Evolutionary conservation across 2,329 filamentous ascomycete genomes (phyloP), one percentile per base, ranked within the genome.

Genomic region (Alternaria postmessia): DNA sequence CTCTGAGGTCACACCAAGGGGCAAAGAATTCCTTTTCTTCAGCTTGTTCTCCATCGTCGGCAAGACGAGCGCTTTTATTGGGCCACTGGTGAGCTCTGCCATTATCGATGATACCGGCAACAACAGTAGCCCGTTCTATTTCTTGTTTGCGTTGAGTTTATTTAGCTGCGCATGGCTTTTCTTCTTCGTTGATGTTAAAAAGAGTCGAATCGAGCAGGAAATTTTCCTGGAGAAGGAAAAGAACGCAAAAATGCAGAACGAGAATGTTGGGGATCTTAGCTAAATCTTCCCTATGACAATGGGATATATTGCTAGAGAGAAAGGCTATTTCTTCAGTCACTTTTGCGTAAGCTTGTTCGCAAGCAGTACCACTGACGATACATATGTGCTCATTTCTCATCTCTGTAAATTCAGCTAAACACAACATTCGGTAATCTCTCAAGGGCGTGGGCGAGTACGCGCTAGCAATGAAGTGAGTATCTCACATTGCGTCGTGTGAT

Each of bases 11-110:
- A 90, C 88, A 0, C 89, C 89, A 0, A 82, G 87, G 6, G 88
- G 88, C 38, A 87, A 90, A 68, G 89, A 91, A 65, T 90, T 90
- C 67, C 78, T 91, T 11, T 91, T 91, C 81, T 91, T 91, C 82
- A 86, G 83, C 47, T 76, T 91, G 1, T 91, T 91, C 77, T 88
- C 85, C 62, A 89, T 91, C 67, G 85, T 90, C 28, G 88, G 88
- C 44, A 91, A 91, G 77, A 88, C 88, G 0, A 88, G 85, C 7
- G 87, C 85, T 1, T 91, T 90, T 66, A 89, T 91, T 56, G 89
- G 89, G 0, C 89, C 89, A 0, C 78, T 91, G 26, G 88, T 91
- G n/a, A 87, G 85, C 57, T 87, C 84, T 63, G 89, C 88, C 6
- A 91, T 91, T 59, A 90, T 91, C 57, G 88, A 91, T 70, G 85